These are phyloP conservation scores for Castanospermum australe DNA, from an alignment of 306 rosid genomes.

Conservation along the genomic window DNA sequence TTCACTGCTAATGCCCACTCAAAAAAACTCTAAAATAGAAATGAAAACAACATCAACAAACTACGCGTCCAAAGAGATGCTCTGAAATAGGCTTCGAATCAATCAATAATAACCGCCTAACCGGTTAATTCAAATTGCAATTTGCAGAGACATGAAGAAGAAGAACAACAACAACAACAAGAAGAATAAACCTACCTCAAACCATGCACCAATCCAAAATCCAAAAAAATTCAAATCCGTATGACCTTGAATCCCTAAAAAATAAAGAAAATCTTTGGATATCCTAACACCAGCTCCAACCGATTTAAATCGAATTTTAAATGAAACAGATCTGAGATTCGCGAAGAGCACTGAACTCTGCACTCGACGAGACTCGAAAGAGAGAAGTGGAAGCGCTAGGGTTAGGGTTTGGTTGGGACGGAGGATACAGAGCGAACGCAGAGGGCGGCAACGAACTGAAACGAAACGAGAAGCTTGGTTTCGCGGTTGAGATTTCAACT, in stretches of 20 bases:
- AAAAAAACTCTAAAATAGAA: slow-evolving; percentile 9
- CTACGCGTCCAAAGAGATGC: not conserved
- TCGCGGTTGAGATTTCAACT: slow-evolving; percentile 77
- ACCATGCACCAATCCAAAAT: slow-evolving; percentile 1
- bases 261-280: not conserved
- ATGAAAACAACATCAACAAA: slow-evolving; percentile 18
- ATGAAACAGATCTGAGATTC: slow-evolving; percentile 57
- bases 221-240: slow-evolving; percentile 11
- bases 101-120: slow-evolving; percentile 21
- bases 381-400: slow-evolving; percentile 20
- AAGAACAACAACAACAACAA: not conserved
- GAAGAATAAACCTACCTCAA: slow-evolving; percentile 30
- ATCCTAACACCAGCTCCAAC: not conserved
- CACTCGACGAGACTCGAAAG: slow-evolving; percentile 22
- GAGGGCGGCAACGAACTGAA: slow-evolving; percentile 67
- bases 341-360: slow-evolving; percentile 9
- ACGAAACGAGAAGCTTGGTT: slow-evolving; percentile 56
- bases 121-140: slow-evolving; percentile 20
- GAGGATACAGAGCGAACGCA: slow-evolving; percentile 20
- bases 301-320: slow-evolving; percentile 26
- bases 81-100: not conserved
- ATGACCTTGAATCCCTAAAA: slow-evolving; percentile 10
- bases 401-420: slow-evolving; percentile 71
- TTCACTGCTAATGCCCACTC: not conserved
- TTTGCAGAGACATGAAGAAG: not conserved